phyloP scores from a whole-genome alignment of 129 eudicot species.

The Escallonia rubra region DNA sequence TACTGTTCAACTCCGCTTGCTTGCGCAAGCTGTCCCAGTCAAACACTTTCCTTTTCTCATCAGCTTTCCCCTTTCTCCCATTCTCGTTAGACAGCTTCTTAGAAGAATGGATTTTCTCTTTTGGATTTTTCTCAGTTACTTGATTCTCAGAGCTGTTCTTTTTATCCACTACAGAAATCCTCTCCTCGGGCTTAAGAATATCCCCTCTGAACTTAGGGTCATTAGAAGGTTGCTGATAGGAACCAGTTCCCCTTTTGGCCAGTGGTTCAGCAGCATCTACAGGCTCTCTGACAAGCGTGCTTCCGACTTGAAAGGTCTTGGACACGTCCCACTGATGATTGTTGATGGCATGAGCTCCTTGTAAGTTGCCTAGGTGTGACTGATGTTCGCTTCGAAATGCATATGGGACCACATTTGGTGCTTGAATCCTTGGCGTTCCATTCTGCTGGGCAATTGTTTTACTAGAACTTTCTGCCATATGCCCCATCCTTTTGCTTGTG shows the following conservation, averaged over 20 bases:
- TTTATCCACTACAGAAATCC: constrained; percentile 16
- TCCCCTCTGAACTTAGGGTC: constrained; percentile 7
- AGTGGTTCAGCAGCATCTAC: constrained; percentile 18
- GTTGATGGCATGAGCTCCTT: constrained; percentile 3
- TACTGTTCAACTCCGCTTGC: constrained; percentile 40
- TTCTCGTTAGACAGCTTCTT: constrained; percentile 23
- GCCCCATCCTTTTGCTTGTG: constrained; percentile 5
- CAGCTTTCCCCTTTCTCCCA: constrained; percentile 43
- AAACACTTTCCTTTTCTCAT: constrained; percentile 42
- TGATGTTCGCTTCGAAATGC: constrained; percentile 13
- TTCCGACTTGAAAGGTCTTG: constrained; percentile 14
- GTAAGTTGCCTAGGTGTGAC: constrained; percentile 7
- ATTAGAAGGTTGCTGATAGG: constrained; percentile 6
- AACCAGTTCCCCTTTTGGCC: constrained; percentile 12
- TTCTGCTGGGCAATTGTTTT: constrained; percentile 21
- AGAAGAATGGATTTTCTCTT: constrained; percentile 24
- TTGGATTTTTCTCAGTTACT: constrained; percentile 21
- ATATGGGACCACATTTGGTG: constrained; percentile 15
- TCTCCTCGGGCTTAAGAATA: constrained; percentile 13
- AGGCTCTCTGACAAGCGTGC: constrained; percentile 4
- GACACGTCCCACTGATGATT: background rate
- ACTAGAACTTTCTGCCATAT: constrained; percentile 20
- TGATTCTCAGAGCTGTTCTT: constrained; percentile 10
- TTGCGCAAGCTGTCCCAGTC: constrained; percentile 86
- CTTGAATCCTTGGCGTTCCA: constrained; percentile 17